A percentile compares a stretch with the other conserved stretches of the same genome.
These are phyloP conservation scores for Madurella mycetomatis DNA, from an alignment of 2,329 filamentous ascomycete species.

Conservation along the genomic window DNA sequence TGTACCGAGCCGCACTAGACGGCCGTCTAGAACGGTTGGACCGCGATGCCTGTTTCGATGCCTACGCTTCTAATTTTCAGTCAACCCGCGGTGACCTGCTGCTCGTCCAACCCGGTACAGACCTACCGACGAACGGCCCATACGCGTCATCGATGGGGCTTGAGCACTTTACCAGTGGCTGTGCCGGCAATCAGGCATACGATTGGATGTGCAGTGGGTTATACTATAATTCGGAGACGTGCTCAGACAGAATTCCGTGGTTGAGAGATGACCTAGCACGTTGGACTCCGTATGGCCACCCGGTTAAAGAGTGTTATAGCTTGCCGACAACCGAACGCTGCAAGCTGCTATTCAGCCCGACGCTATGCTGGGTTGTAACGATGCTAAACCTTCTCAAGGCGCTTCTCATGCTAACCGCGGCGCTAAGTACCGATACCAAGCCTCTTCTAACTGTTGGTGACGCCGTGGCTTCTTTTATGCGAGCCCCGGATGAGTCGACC, in stretches of 20 bases:
- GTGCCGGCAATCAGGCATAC: not conserved
- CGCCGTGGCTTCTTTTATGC: constrained; percentile 2
- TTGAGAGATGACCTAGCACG: not conserved
- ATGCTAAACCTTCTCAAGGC: not conserved
- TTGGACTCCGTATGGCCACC: not conserved
- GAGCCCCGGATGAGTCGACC: not conserved
- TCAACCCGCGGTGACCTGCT: constrained; percentile 2
- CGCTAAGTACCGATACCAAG: not conserved
- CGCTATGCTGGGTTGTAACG: constrained; percentile 1
- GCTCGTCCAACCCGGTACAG: not conserved
- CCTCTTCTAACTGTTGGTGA: not conserved
- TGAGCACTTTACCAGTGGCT: not conserved
- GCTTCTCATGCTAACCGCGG: not conserved
- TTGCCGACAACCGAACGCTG: not conserved
- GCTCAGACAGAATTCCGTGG: not conserved
- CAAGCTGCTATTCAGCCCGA: not conserved
- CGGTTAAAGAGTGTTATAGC: not conserved
- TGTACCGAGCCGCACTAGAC: not conserved
- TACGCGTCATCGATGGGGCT: not conserved
- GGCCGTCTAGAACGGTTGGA: not conserved
- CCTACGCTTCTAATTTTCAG: not conserved
- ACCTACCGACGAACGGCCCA: not conserved
- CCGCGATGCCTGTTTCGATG: not conserved
- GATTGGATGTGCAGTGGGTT: not conserved
- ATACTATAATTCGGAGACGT: not conserved